These are phyloP conservation scores for Pythium volutum DNA, from an alignment of 352 stramenopile species.

Conservation along the genomic window DNA sequence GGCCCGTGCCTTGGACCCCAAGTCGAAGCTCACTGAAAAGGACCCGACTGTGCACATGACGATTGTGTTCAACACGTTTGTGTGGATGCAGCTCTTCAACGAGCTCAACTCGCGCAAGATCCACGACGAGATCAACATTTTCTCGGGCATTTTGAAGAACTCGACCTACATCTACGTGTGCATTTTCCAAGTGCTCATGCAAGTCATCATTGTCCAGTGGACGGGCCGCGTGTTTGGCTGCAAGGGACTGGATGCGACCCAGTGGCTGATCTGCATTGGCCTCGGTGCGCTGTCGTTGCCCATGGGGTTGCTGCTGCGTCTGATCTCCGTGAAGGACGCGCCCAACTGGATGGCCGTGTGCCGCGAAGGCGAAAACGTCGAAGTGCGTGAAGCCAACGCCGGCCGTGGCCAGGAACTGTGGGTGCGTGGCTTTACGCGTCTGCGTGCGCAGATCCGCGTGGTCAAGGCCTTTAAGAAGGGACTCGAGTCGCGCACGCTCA, in stretches of 20 bases:
- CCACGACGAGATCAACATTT: slow-evolving; percentile 91
- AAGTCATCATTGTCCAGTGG: slow-evolving; percentile 94
- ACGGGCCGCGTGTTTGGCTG: slow-evolving; percentile 83
- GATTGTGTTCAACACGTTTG: slow-evolving; percentile 97
- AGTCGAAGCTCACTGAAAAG: slow-evolving; percentile 27
- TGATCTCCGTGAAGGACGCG: slow-evolving; percentile 43
- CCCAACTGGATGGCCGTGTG: slow-evolving; percentile 58
- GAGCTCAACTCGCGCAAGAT: slow-evolving; percentile 83
- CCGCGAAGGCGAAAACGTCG: slow-evolving; percentile 41
- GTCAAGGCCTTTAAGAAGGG: slow-evolving; percentile 15
- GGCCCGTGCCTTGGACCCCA: too few species aligned
- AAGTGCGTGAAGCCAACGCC: slow-evolving; percentile 25
- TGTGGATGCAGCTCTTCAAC: slow-evolving; percentile 96
- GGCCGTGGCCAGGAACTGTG: slow-evolving; percentile 28
- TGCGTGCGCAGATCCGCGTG: slow-evolving; percentile 14
- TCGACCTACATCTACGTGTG: slow-evolving; percentile 91
- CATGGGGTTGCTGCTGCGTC: slow-evolving; percentile 46
- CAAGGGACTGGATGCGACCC: slow-evolving; percentile 30
- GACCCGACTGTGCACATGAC: slow-evolving; percentile 92
- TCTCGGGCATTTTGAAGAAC: slow-evolving; percentile 91
- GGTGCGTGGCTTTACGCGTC: slow-evolving; percentile 17
- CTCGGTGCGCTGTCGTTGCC: slow-evolving; percentile 46
- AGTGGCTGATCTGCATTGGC: slow-evolving; percentile 57
- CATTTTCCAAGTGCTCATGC: slow-evolving; percentile 87
- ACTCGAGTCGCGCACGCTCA: slow-evolving; percentile 5